Evolutionary conservation across 345 rosid species (phyloP), one percentile per base, ranked within the genome.

Genomic region (Sonneratia caseolaris): DNA sequence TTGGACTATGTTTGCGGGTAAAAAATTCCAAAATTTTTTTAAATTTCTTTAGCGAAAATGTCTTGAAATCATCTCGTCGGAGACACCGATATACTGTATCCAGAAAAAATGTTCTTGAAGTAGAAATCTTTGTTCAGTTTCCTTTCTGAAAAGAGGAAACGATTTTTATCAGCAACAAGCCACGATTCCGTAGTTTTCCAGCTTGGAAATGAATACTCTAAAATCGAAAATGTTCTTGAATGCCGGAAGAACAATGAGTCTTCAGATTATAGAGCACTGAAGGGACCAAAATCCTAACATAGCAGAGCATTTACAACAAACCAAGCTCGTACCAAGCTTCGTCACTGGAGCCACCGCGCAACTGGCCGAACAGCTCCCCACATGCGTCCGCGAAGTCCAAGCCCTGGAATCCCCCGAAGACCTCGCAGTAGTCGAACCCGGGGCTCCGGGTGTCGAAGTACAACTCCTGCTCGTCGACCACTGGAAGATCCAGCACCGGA

Each of bases 401-500:
- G 70, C 78, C 84, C 13, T 76, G 73, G 49, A 76, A 79, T 36
- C 88, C 93, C 5, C 95, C 97, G 42, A 94, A 94, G 69, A 94
- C 91, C 68, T 94, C 97, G 13, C 71, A 65, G 72, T 94, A 91
- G 77, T 89, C 91, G 47, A 89, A 82, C 8, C 80, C 83, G 9
- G 91, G 78, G 79, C 83, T 84, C 68, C 91, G 86, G 10, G 81
- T 88, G 74, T 91, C 98, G 64, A 89, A 86, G 79, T 72, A 85
- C 10, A 74, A 83, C 65, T 83, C 91, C 32, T 75, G 81, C 1
- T 70, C 81, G 27, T 81, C 88, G 0, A 79, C 83, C 49, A 76
- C 43, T 0, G 96, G 96, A 73, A 94, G 97, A 89, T 91, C 94
- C 55, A 94, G 90, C 69, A 94, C 91, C 16, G 97, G 98, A 75